Evolutionary conservation across 2,329 filamentous ascomycete species (phyloP).

Genomic region (Bretziella fagacearum): DNA sequence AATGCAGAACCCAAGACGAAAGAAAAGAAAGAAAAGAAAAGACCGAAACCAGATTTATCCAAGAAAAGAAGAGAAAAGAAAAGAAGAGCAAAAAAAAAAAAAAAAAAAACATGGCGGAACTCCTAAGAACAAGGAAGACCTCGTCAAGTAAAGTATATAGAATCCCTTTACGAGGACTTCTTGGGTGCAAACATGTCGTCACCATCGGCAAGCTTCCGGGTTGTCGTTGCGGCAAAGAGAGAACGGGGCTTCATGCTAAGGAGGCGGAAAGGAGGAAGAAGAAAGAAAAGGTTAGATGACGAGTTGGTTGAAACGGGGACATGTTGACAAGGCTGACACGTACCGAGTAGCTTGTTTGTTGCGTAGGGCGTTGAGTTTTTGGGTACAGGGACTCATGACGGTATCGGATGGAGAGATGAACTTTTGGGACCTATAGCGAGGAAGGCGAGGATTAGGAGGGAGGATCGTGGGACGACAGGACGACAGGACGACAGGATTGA

Average conservation of each 20-base stretch:
- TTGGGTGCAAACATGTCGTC: slow-evolving; percentile 24
- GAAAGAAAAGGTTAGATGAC: slow-evolving; percentile 3
- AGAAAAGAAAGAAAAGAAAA: not conserved
- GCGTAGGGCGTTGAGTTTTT: slow-evolving; percentile 66
- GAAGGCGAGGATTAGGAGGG: slow-evolving; percentile 15
- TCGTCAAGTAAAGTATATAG: slow-evolving; percentile 6
- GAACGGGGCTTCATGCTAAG: slow-evolving; percentile 51
- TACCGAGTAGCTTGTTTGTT: slow-evolving; percentile 68
- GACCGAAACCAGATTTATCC: no score
- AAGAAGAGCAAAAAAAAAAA: slow-evolving; percentile 16
- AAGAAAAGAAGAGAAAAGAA: no score
- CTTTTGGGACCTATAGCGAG: slow-evolving; percentile 30
- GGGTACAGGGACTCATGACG: slow-evolving; percentile 74
- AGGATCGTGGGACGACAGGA: slow-evolving; percentile 10
- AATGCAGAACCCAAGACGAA: slow-evolving; percentile 14
- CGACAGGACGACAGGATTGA: no score
- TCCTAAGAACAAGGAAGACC: slow-evolving; percentile 15
- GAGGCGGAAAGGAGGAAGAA: no score
- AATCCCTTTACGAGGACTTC: slow-evolving; percentile 16
- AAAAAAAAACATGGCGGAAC: slow-evolving; percentile 8
- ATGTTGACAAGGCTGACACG: no score
- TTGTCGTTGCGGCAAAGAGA: slow-evolving; percentile 47
- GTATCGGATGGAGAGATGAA: slow-evolving; percentile 76
- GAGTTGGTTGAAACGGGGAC: not conserved
- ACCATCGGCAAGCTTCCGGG: slow-evolving; percentile 40